Base-by-base conservation (phyloP, 2,329 filamentous ascomycete species). In the Colletotrichum salicis region DNA sequence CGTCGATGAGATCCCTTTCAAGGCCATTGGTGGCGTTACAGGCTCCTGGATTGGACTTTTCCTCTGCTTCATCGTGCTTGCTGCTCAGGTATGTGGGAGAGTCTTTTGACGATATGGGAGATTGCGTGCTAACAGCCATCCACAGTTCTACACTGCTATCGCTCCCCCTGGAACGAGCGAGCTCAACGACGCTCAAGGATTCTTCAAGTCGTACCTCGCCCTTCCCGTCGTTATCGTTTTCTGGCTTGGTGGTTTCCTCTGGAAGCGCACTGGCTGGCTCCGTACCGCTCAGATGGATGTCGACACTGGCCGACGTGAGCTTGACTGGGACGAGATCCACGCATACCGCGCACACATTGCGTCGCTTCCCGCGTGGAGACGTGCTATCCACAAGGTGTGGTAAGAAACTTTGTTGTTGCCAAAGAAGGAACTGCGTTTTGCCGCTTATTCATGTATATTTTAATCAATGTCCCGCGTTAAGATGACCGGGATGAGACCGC, bases 281-380 rank as follows among this genome's bases (percentile, higher is more conserved):
- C 85, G 79, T n/a, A 79, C 88, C 3, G 81, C 84, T n/a, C 82
- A 93, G 75, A 92, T 94, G 70, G 91, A 93, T 75, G 86, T 93
- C 67, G 91, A 93, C 78, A 87, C 86, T 45, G 91, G 91, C 73
- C 87, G 91, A 51, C 86, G 91, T 71, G 86, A 89, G 80, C 85
- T 92, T 64, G 87, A 93, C 78, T 92, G 89, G 89, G 89, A 92
- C 11, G 82, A 83, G 56, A 91, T 92, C 80, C 87, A 91, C 78
- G 85, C 82, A n/a, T 84, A 87, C 76, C 84, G 86, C 35, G 86
- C 83, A 41, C 78, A 83, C 78, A 77, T 89, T 15, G 86, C 86
- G 11, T 77, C 81, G 7, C 86, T 84, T 84, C 89, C 89, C 1
- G 78, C 82, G 7, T 91, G 88, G 88, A 82, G 79, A 76, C 81